Conservation (phyloP, 148 eudicot genomes). For the Polygonum maritimum region DNA sequence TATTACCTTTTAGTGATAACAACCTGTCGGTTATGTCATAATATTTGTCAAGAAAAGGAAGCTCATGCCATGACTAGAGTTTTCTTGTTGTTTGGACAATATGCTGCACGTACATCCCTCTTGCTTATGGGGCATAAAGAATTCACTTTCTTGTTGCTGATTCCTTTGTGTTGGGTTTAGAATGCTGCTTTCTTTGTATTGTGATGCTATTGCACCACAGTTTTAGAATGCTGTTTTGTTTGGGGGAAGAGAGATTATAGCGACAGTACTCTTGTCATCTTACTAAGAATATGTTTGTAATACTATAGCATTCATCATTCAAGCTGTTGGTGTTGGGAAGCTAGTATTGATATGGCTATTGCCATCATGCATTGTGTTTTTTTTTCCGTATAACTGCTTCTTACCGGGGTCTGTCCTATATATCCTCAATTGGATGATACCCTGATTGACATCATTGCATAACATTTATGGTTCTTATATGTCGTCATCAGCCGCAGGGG, state of each 20-base stretch:
- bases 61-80: background rate
- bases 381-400: background rate
- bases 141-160: background rate
- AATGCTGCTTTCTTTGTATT: background rate
- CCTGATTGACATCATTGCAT: background rate
- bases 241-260: background rate
- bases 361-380: background rate
- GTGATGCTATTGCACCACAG: too few species aligned
- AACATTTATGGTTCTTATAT: conserved; percentile 2
- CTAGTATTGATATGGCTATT: background rate
- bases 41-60: background rate
- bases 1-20: background rate
- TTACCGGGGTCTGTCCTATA: background rate
- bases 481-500: conserved; percentile 26
- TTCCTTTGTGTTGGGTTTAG: background rate
- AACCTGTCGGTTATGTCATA: background rate
- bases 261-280: background rate
- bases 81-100: background rate
- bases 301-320: background rate
- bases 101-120: background rate
- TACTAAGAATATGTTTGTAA: background rate
- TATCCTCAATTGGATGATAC: background rate
- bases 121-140: background rate
- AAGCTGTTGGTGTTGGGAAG: background rate
- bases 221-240: background rate